Percentiles rank a stretch among this genome's conserved stretches.
Evolutionary conservation across 345 rosid genomes (phyloP).

Genomic region (Excoecaria agallocha): DNA sequence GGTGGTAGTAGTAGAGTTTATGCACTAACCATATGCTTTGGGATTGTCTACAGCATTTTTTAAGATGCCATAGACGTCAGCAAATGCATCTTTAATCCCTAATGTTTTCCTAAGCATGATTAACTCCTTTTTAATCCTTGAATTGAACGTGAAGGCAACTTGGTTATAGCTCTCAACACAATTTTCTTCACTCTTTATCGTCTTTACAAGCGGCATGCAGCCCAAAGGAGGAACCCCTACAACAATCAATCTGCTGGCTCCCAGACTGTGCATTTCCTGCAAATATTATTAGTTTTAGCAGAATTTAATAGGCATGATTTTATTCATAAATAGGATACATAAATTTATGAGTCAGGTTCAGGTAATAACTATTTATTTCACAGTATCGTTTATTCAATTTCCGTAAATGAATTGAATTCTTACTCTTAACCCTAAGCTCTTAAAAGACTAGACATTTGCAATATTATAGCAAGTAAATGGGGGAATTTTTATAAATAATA

Average conservation of each 20-base stretch:
- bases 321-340: no score
- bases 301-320: no score
- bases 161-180: conserved; percentile 57
- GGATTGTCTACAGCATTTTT: conserved; percentile 52
- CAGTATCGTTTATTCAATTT: no score
- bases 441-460: no score
- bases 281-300: neutral
- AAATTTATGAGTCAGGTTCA: no score
- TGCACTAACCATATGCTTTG: conserved; percentile 44
- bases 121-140: conserved; percentile 45
- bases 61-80: conserved; percentile 49
- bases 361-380: no score
- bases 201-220: conserved; percentile 76
- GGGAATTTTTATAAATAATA: no score
- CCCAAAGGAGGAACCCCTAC: conserved; percentile 92
- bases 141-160: conserved; percentile 47
- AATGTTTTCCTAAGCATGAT: conserved; percentile 22
- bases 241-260: conserved; percentile 56
- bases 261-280: conserved; percentile 60
- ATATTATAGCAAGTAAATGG: no score
- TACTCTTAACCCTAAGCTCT: no score
- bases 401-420: no score
- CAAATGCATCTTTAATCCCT: conserved; percentile 51
- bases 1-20: no score
- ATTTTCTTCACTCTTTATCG: conserved; percentile 38